Evolutionary conservation across 1,284 basidiomycete species (phyloP).

Genomic region (Trametes sp.): DNA sequence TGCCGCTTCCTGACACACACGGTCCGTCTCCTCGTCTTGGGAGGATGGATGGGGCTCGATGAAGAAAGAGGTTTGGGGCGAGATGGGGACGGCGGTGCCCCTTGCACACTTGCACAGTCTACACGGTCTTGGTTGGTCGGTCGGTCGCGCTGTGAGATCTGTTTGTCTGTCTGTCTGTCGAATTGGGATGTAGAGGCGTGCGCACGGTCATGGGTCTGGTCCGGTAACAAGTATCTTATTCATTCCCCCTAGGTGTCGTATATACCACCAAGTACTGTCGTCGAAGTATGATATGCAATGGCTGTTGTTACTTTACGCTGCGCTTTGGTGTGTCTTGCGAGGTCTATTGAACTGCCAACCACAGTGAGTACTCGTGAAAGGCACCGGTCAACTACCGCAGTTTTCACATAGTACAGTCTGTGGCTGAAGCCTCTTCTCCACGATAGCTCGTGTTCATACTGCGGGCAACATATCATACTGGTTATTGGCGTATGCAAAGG

Average conservation of each 20-base stretch:
- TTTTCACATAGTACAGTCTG: too few relatives aligned
- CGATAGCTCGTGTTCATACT: too few relatives aligned
- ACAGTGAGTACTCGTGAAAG: too few relatives aligned
- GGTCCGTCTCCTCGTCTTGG: too few relatives aligned
- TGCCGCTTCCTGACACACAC: too few relatives aligned
- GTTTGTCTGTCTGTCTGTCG: not conserved
- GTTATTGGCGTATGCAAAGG: too few relatives aligned
- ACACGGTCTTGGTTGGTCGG: not conserved
- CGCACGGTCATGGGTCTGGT: not conserved
- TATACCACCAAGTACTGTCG: slow-evolving; percentile 18
- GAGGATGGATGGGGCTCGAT: too few relatives aligned
- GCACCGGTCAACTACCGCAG: too few relatives aligned
- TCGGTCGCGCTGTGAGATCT: not conserved
- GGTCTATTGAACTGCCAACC: too few relatives aligned
- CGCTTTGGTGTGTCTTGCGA: too few relatives aligned
- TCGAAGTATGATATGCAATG: not conserved
- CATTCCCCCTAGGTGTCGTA: slow-evolving; percentile 16
- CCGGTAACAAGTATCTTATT: slow-evolving; percentile 11
- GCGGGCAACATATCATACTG: too few relatives aligned
- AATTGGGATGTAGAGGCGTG: slow-evolving; percentile 9
- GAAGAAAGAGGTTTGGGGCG: not conserved
- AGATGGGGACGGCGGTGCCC: not conserved
- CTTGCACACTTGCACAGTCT: slow-evolving; percentile 1
- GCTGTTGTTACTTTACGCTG: slow-evolving; percentile 6
- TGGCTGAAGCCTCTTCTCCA: too few relatives aligned